Base-by-base conservation (phyloP, 352 stramenopile species). In the Pythium aquatile region DNA sequence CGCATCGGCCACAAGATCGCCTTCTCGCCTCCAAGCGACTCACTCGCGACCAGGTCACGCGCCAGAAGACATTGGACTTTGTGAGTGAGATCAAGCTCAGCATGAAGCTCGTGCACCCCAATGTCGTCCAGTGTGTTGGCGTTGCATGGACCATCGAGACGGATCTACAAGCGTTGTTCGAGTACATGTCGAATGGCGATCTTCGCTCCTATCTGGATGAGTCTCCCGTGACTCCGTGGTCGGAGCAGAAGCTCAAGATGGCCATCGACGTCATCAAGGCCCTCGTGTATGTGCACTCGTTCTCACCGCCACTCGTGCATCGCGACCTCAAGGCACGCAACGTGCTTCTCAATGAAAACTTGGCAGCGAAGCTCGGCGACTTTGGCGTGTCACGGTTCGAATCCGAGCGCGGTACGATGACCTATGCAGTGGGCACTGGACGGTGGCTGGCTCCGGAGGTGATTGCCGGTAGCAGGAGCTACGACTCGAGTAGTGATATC, bases 231-330 rank as follows among this genome's bases (percentile, higher is more conserved):
- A 56, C 51, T 14, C 46, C 74, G 32, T 90, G 78, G 81, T 74
- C 68, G 17, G n/a, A 63, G 8, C 67, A 75, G 30, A 87, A 90
- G 47, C 33, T 88, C 8, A 74, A 86, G 44, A 58, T 91, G 9
- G 78, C 78, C 8, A 72, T 86, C 1, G 75, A 87, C 55, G 60
- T 89, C 6, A 75, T 77, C 24, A 80, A 91, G 44, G 83, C 80
- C 9, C 68, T 91, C 10, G 76, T 86, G 29, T 91, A 89, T 58
- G 70, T 87, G 24, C 80, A 91, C 62, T 87, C 83, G 58, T 88
- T 91, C 61, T 58, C 42, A 1, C 80, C 73, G 1, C 77, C 80
- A 44, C 71, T 89, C 2, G 70, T 88, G 10, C 83, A 91, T 44
- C 80, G 77, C 29, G 80, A 87, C 28, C 61, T 90, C 26, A 87